Base-by-base conservation (phyloP, 2,329 filamentous ascomycete genomes). In the Paraphoma sp. region DNA sequence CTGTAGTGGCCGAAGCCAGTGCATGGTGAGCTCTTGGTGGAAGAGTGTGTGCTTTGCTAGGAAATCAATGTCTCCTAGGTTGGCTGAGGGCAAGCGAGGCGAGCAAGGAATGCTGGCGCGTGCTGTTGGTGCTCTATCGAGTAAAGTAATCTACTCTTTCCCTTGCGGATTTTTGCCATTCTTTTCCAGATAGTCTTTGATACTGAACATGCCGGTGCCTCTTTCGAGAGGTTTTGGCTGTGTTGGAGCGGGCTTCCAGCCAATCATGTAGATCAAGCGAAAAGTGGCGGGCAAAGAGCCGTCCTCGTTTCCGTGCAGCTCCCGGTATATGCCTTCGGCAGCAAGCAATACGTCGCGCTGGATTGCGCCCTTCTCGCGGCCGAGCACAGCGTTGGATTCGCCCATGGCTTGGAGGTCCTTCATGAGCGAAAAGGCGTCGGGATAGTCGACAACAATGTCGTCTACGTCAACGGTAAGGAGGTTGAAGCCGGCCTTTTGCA, bases 231-330 rank as follows among this genome's bases (percentile, higher is more conserved):
- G 93, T 77, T 94, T 83, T 2, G 89, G 83, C 78, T 98, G 93
- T 51, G 88, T 86, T 30, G 85, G 84, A 1, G 91, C 89, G 64
- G 93, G 91, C 74, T 94, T 96, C 95, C 95, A 99, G 0, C 95
- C 95, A 77, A 99, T 99, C 93, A 98, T 97, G 77, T 95, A 97
- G 59, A 99, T 97, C 67, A 97, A 84, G 65, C 95, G 86, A 73
- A 97, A 99, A 0, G 95, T 99, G 1, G 95, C 95, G 0, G 95
- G 95, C 2, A 83, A 64, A 2, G 81, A 86, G 17, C 86, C 90
- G 69, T 81, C 78, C 45, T 78, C 68, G 48, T 96, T 93, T 16
- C 91, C 93, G 76, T 99, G 93, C 54, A 99, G 79, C 72, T 90
- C 88, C 46, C 87, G 85, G 75, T 99, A 99, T 54, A 99, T 97